Percentiles rank a stretch among this genome's conserved stretches.
Conservation (phyloP, 306 rosid species). For the Aeschynomene evenia region DNA sequence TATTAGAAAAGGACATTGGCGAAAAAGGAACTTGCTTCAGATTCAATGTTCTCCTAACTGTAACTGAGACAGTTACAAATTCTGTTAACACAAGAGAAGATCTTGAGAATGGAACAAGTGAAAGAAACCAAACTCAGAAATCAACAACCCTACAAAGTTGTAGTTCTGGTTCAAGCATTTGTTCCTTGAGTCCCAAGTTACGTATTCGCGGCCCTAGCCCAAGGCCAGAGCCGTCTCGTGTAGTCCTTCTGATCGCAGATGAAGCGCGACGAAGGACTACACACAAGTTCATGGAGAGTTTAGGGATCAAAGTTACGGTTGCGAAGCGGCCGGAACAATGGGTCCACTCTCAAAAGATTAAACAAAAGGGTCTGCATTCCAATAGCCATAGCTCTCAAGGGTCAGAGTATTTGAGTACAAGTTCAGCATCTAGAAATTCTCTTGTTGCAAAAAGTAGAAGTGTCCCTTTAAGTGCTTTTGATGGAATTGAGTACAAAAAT, state of each 20-base stretch:
- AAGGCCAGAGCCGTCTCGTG: constrained; percentile 44
- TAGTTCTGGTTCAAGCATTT: constrained; percentile 34
- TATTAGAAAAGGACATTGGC: constrained; percentile 65
- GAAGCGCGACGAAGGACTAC: constrained; percentile 28
- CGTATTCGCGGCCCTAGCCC: constrained; percentile 29
- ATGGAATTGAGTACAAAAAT: constrained; percentile 22
- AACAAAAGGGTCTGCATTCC: not conserved
- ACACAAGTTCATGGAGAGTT: constrained; percentile 34
- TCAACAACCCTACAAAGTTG: not conserved
- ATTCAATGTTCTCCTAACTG: constrained; percentile 53
- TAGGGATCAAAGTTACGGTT: constrained; percentile 35
- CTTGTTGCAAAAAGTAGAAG: constrained; percentile 4
- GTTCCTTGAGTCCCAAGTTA: constrained; percentile 42
- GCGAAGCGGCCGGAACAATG: constrained; percentile 29
- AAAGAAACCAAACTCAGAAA: constrained; percentile 12
- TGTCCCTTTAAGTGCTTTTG: constrained; percentile 23
- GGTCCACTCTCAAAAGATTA: constrained; percentile 35
- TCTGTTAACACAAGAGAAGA: constrained; percentile 30
- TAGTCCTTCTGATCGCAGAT: constrained; percentile 25
- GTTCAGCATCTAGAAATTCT: constrained; percentile 13
- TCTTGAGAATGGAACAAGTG: constrained; percentile 22
- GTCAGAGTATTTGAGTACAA: constrained; percentile 25
- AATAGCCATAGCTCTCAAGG: constrained; percentile 27
- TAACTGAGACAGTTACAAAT: constrained; percentile 27
- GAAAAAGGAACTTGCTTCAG: constrained; percentile 72